A percentile compares a stretch with the other conserved stretches of the same genome.
Conservation (phyloP, 768 basidiomycete genomes). For the Dioszegia aurantiaca region DNA sequence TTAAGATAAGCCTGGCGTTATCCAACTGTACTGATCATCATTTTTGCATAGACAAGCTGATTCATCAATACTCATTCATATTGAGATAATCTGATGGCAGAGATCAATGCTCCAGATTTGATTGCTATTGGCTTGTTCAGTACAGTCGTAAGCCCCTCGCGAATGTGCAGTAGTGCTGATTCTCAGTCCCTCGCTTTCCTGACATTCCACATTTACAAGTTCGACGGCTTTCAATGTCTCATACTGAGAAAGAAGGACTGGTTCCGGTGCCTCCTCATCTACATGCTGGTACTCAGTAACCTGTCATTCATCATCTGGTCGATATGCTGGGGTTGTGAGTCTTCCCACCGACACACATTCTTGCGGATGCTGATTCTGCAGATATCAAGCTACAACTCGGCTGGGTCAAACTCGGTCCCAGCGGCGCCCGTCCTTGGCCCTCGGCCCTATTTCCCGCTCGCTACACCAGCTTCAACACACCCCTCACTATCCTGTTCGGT, state of each 20-base stretch:
- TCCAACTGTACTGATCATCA: no score
- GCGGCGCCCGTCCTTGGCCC: conserved; percentile 24
- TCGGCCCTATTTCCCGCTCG: conserved; percentile 18
- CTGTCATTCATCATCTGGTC: conserved; percentile 27
- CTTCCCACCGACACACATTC: neutral
- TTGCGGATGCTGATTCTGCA: neutral
- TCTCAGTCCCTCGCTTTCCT: conserved; percentile 16
- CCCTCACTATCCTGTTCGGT: conserved; percentile 23
- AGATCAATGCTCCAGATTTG: neutral
- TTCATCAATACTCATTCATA: no score
- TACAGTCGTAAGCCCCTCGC: no score
- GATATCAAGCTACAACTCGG: conserved; percentile 29
- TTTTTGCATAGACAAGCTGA: no score
- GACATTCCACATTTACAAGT: conserved; percentile 25
- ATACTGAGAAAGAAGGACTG: conserved; percentile 32
- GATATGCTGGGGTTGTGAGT: conserved; percentile 27
- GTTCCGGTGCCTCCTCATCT: conserved; percentile 33
- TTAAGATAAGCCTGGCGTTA: no score
- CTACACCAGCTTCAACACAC: conserved; percentile 16
- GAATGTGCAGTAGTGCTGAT: no score
- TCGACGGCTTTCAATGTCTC: conserved; percentile 30
- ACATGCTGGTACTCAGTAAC: conserved; percentile 26
- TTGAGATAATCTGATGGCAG: neutral
- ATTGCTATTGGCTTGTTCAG: neutral
- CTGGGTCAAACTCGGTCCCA: conserved; percentile 18